These are phyloP conservation scores for Populus hybrid DNA, from an alignment of 441 rosid species.

Conservation along the genomic window DNA sequence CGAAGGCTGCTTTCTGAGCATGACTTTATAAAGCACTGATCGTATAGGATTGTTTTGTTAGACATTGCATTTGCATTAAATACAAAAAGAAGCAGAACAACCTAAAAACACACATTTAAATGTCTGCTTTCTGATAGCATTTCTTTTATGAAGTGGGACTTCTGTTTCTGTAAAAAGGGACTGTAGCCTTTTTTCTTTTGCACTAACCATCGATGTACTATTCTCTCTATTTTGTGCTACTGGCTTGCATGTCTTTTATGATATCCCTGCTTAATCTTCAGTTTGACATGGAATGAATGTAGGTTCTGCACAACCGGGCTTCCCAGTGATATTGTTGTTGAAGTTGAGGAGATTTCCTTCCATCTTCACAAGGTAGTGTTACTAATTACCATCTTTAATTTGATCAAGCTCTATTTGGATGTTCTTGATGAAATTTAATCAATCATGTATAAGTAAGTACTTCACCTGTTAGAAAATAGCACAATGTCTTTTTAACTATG, in stretches of 20 bases:
- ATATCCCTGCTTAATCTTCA: neutral
- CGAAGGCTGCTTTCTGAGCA: neutral
- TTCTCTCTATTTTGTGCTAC: neutral
- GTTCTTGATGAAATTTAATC: neutral
- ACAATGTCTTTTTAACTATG: neutral
- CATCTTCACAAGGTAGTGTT: slow-evolving; percentile 96
- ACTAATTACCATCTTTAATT: neutral
- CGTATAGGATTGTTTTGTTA: neutral
- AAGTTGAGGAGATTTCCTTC: slow-evolving; percentile 92
- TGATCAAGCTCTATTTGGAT: neutral
- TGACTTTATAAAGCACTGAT: neutral
- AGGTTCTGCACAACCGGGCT: slow-evolving; percentile 99
- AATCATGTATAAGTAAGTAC: neutral
- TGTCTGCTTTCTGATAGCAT: neutral
- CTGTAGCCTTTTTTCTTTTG: neutral
- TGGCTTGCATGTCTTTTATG: neutral
- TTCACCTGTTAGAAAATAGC: neutral
- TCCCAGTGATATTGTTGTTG: slow-evolving; percentile 86
- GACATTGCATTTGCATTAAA: neutral
- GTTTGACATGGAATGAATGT: slow-evolving; percentile 3
- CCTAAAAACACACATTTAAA: neutral
- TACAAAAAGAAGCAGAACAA: neutral
- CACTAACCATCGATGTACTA: neutral
- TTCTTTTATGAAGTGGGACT: neutral
- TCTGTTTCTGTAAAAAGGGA: neutral